These are phyloP conservation scores for Botryotinia globosa DNA, from an alignment of 2,329 filamentous ascomycete species.

Conservation along the genomic window DNA sequence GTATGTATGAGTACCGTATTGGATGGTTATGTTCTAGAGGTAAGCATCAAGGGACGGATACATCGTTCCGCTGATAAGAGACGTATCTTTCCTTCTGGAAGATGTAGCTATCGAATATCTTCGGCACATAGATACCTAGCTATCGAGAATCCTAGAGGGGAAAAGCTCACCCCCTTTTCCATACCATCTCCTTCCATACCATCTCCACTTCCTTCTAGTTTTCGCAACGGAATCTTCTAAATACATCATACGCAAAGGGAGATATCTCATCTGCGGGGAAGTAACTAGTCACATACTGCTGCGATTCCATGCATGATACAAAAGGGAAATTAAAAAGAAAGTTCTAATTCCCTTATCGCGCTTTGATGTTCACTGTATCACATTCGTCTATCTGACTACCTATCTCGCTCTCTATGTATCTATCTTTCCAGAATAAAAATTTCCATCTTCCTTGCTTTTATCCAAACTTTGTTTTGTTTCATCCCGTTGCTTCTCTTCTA, in stretches of 20 bases:
- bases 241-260: neutral
- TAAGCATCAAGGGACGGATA: neutral
- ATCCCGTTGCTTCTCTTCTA: neutral
- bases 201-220: neutral
- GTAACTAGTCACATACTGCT: neutral
- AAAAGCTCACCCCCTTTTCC: neutral
- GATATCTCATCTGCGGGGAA: neutral
- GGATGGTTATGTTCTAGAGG: neutral
- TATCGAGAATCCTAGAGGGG: neutral
- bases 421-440: neutral
- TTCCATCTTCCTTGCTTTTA: neutral
- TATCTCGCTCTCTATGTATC: neutral
- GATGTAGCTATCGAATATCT: no score
- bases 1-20: neutral
- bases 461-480: neutral
- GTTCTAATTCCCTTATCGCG: neutral
- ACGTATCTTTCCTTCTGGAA: neutral
- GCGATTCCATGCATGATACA: neutral
- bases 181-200: neutral
- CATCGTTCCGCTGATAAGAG: neutral
- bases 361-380: neutral
- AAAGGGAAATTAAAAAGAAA: neutral
- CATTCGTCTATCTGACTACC: neutral
- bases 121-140: no score
- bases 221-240: neutral